A percentile compares a stretch with the other conserved stretches of the same genome.
phyloP scores from a whole-genome alignment of 805 yeast species.

The Diddensiella santjacobensis region DNA sequence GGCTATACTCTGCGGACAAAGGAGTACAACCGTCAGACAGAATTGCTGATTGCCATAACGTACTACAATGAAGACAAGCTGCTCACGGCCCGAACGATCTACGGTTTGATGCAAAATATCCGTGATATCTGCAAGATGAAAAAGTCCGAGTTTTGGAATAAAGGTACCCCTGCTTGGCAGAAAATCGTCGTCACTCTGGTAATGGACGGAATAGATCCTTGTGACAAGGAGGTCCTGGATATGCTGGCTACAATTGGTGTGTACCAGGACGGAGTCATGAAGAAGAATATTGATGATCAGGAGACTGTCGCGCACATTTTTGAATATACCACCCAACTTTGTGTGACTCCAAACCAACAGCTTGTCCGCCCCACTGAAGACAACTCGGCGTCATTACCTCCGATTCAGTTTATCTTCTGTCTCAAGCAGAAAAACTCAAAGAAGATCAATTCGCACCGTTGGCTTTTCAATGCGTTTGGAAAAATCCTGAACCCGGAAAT shows the following conservation, averaged over 20 bases:
- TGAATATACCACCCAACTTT: slow-evolving; percentile 57
- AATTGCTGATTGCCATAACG: slow-evolving; percentile 57
- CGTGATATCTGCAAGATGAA: slow-evolving; percentile 53
- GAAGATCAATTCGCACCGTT: slow-evolving; percentile 63
- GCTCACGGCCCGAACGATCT: slow-evolving; percentile 55
- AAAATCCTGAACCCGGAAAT: slow-evolving; percentile 55
- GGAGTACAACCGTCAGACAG: slow-evolving; percentile 57
- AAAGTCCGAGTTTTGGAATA: slow-evolving; percentile 42
- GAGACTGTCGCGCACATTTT: slow-evolving; percentile 62
- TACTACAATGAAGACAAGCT: slow-evolving; percentile 67
- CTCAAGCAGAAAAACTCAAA: slow-evolving; percentile 60
- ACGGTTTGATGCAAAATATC: slow-evolving; percentile 62
- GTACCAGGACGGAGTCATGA: slow-evolving; percentile 64
- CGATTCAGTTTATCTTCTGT: slow-evolving; percentile 59
- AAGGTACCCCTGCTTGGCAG: slow-evolving; percentile 56
- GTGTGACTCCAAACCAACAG: slow-evolving; percentile 40
- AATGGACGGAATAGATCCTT: slow-evolving; percentile 63
- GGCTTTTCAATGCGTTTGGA: slow-evolving; percentile 66
- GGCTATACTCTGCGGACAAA: slow-evolving; percentile 56
- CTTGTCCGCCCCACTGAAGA: slow-evolving; percentile 55
- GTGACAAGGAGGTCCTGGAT: slow-evolving; percentile 60
- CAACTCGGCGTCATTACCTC: slow-evolving; percentile 46
- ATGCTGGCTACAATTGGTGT: slow-evolving; percentile 61
- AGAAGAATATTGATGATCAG: slow-evolving; percentile 54
- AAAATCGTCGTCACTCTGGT: slow-evolving; percentile 61